Evolutionary conservation across 495 filamentous ascomycete species (phyloP), one percentile per base, ranked within the genome.

Genomic region (Penicillium cinerascens): DNA sequence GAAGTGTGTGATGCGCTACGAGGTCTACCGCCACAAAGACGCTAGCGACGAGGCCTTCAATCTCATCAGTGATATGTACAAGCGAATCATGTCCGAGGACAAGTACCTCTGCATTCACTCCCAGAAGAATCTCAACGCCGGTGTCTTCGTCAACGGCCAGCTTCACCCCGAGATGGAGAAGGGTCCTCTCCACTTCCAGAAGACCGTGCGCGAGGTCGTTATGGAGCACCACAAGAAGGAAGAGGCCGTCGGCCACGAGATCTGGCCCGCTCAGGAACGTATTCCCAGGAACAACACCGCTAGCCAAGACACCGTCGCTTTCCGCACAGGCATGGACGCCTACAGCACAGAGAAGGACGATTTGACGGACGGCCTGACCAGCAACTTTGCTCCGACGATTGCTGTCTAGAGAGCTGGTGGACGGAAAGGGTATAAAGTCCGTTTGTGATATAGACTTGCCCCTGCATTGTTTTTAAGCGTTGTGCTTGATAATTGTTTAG

Each of bases 11-110:
- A 74, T 80, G 59, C 57, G 71, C 35, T 77, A 78, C 47, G 70
- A 80, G 51, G 73, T 78, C 41, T 79, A 69, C 55, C 69, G 75
- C 22, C 69, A 77, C 64, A 78, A 74, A 56, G 56, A 73, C 38
- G 57, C 70, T 16, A 62, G 67, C 1, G 73, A 77, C n/a, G 72
- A 74, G 27, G 64, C 69, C 4, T 78, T 78, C 58, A 53, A 63
- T 13, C 48, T 68, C 15, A 69, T 77, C 58, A 72, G 64, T 45
- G 50, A 70, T 37, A 67, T 78, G 49, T 78, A 76, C 59, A 74
- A 72, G 59, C 73, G 66, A 0, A 66, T 78, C 51, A 69, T 75
- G 66, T 59, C 61, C 1, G 74, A 80, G 52, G 77, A 80, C 55
- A 77, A 77, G 56, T 63, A 68, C 27, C 71, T 80, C 13, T 78